phyloP scores from a whole-genome alignment of 108 stramenopile genomes.

The Heterococcus sp. region DNA sequence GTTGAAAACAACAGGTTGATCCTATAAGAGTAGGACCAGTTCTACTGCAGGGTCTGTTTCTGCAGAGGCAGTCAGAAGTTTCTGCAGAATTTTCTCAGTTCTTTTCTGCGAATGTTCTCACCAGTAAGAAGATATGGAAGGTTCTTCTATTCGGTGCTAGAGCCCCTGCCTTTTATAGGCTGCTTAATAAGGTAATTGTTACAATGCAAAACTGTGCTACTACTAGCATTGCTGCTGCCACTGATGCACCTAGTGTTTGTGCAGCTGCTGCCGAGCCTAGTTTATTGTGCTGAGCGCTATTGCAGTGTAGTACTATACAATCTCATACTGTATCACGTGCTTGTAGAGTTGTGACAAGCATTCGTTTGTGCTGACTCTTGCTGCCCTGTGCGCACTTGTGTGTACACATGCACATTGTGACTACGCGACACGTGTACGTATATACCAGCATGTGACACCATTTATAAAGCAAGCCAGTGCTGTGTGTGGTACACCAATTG shows the following conservation, averaged over 20 bases:
- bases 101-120: constrained; percentile 43
- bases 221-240: too few species aligned
- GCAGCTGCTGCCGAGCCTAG: too few species aligned
- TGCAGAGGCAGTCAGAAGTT: constrained; percentile 70
- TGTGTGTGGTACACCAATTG: background rate
- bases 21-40: constrained; percentile 83
- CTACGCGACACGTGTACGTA: too few species aligned
- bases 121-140: constrained; percentile 62
- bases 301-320: too few species aligned
- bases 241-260: too few species aligned
- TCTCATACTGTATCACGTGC: too few species aligned
- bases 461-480: background rate
- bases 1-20: constrained; percentile 43
- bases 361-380: too few species aligned
- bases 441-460: background rate
- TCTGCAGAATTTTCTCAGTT: constrained; percentile 46
- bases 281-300: too few species aligned
- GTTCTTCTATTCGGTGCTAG: constrained; percentile 75
- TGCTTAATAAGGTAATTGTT: background rate
- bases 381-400: too few species aligned
- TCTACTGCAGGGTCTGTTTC: constrained; percentile 83
- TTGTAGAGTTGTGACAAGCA: too few species aligned
- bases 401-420: too few species aligned
- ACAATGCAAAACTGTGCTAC: too few species aligned
- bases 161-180: constrained; percentile 69